phyloP scores from a whole-genome alignment of 2,329 filamentous ascomycete genomes.

The Neoscytalidium dimidiatum region DNA sequence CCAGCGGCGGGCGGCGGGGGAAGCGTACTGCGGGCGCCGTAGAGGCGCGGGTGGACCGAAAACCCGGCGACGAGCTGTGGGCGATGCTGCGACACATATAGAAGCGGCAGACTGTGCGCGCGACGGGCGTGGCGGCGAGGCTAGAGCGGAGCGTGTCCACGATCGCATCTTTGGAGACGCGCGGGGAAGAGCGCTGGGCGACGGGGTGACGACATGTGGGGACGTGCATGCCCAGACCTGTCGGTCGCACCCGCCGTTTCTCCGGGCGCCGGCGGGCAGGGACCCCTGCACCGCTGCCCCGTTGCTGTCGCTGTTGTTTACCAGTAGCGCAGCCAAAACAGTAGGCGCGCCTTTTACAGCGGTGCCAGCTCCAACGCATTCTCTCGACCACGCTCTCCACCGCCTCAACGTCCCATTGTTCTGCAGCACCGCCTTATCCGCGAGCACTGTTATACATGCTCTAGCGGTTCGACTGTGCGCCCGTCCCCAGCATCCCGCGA shows the following conservation, averaged over 20 bases:
- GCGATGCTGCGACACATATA: not conserved
- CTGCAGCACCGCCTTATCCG: slow-evolving; percentile 37
- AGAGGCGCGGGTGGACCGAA: not conserved
- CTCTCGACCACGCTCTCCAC: slow-evolving; percentile 8
- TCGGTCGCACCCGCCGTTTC: not conserved
- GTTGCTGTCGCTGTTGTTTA: slow-evolving; percentile 6
- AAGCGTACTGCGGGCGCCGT: not conserved
- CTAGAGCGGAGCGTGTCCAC: not conserved
- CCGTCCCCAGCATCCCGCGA: slow-evolving; percentile 25
- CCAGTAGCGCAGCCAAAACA: not conserved
- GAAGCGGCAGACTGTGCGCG: not conserved
- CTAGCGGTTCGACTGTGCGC: slow-evolving; percentile 27
- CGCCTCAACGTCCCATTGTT: slow-evolving; percentile 38
- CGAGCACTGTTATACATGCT: slow-evolving; percentile 38
- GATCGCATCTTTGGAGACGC: slow-evolving; percentile 12
- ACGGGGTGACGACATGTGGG: slow-evolving; percentile 1
- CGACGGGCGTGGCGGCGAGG: not conserved
- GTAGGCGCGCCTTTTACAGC: slow-evolving; percentile 9
- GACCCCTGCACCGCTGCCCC: not conserved
- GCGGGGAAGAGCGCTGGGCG: not conserved
- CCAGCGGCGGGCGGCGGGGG: not conserved
- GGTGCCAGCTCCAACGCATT: slow-evolving; percentile 22
- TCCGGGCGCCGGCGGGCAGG: not conserved
- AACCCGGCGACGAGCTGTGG: not conserved
- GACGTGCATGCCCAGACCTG: not conserved